Base-by-base conservation (phyloP, 2,329 filamentous ascomycete genomes). In the Alternaria brassicicola region DNA sequence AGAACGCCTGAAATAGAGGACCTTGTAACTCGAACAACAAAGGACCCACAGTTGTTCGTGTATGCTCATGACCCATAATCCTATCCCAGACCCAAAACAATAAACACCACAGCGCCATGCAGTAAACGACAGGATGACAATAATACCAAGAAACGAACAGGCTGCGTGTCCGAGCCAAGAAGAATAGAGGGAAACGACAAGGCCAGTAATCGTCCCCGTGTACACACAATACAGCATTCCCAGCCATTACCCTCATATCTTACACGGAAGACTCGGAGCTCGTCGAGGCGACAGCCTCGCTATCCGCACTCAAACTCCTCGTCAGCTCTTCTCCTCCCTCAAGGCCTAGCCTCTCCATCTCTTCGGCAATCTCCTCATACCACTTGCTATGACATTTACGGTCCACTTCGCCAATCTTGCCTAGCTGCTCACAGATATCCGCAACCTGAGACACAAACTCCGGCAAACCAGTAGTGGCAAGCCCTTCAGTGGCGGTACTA, bases 401-500 rank as follows among this genome's bases (percentile, higher is more conserved):
- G 71, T 93, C 90, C 5, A 92, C 87, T 4, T 79, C 79, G 13
- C 88, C 87, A 3, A 92, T 83, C 70, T 84, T 84, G 39, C 85
- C 83, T 59, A 93, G 78, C 69, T 88, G 82, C 31, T 91, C 89
- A 7, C 90, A 87, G 66, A 93, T 88, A 47, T 86, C 86, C 30
- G 88, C 82, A 13, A 93, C 86, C 59, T 84, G 85, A 26, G 86
- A 84, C 15, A 89, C 87, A 72, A 93, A 93, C 76, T 93, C 90
- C 0, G 88, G 88, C 55, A 93, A 78, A 0, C 90, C 90, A 17
- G 90, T 82, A 2, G 84, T 83, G 0, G 89, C 88, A 7, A 93
- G 82, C 57, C 85, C 88, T 74, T 93, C 90, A 10, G 85, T 86
- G 0, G 89, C 89, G 0, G 83, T 87, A 66, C 85, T 90, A 0